Evolutionary conservation across 225 moss, liverwort and hornwort genomes (phyloP), one percentile per base, ranked within the genome.

Genomic region (Rhytidiadelphus loreus): DNA sequence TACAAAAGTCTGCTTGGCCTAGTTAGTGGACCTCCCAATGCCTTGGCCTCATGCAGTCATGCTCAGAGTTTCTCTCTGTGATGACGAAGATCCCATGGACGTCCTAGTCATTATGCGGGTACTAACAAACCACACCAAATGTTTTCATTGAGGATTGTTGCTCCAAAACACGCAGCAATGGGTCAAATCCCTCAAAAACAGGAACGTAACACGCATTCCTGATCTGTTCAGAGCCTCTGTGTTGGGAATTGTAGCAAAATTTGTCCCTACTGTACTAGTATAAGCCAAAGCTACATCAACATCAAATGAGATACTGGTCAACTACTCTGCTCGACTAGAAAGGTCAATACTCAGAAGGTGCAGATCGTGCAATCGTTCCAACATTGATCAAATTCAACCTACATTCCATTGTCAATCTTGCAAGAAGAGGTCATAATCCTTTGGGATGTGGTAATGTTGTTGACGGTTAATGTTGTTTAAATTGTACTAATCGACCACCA

Each of bases 81-180:
- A 97, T 14, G 98, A 97, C 85, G 93, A 96, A 83, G 96, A 98
- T 86, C 98, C 96, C 59, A 93, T 97, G 69, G 97, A 95, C 79
- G 96, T 96, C 80, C 95, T 98, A 7, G 96, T 97, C 63, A 95
- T 97, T 35, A 97, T 97, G 97, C 98, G 97, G 94, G 98, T 95
- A 70, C 25, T 59, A 46, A 87, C 44, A 81, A 87, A 60, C 53
- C 55, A 39, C n/a, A 74, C 30, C 7, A 58, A 73, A 37, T 68
- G 58, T 44, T 74, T 66, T 78, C 59, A 52, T 80, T 66, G 59
- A 37, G 12, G 48, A 80, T 43, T 37, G 52, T 26, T 60, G 23
- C 39, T 46, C 17, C 68, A 76, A 37, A 73, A 32, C 44, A 66
- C 60, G 9, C 16, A 66, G 60, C 13, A 35, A 17, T 61, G 22